Percentiles rank a stretch among this genome's conserved stretches.
These are phyloP conservation scores for Martiniozyma asiatica DNA, from an alignment of 1,139 yeast genomes.

Conservation along the genomic window DNA sequence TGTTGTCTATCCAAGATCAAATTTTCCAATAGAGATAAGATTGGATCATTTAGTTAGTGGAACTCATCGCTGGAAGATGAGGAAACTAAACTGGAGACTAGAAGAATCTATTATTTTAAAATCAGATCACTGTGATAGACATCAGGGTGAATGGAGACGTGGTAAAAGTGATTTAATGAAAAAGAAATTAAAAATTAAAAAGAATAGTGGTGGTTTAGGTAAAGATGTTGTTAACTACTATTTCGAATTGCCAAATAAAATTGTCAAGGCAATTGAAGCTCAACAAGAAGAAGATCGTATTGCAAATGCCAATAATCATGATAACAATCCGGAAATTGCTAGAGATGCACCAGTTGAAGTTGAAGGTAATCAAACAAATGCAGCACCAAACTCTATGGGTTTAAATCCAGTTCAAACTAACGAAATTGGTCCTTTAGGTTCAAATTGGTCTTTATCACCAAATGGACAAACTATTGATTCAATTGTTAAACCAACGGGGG, in stretches of 20 bases:
- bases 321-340: constrained; percentile 4
- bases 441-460: constrained; percentile 17
- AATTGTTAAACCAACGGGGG: constrained; percentile 3
- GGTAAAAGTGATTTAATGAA: constrained; percentile 31
- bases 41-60: constrained; percentile 61
- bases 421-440: constrained; percentile 15
- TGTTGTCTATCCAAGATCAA: constrained; percentile 78
- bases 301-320: constrained; percentile 6
- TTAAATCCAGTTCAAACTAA: constrained; percentile 2
- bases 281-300: constrained; percentile 2
- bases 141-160: too few species aligned
- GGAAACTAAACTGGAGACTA: constrained; percentile 81
- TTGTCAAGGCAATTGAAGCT: constrained; percentile 4
- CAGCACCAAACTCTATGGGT: not conserved
- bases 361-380: not conserved
- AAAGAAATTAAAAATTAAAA: constrained; percentile 14
- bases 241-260: constrained; percentile 17
- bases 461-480: constrained; percentile 1
- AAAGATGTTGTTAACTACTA: constrained; percentile 16
- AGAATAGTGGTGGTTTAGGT: constrained; percentile 20
- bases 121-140: constrained; percentile 45
- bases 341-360: not conserved
- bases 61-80: constrained; percentile 79
- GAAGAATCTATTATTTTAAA: constrained; percentile 66
- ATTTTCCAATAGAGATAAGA: constrained; percentile 70